phyloP scores from a whole-genome alignment of 352 stramenopile genomes.

The Achlya hypogyna region DNA sequence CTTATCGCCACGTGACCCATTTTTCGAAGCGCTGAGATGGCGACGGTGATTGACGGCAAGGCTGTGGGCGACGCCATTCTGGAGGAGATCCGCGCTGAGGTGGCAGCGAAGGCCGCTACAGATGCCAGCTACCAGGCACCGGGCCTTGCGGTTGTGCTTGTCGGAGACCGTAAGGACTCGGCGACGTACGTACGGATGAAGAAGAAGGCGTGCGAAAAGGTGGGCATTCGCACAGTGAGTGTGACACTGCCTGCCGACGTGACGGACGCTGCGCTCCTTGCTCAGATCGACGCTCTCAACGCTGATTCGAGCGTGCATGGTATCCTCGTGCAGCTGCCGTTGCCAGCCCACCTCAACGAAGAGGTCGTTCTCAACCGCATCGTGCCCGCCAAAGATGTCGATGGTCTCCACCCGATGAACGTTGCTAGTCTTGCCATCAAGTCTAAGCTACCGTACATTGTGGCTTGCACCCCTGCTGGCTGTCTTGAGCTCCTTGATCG shows the following conservation, averaged over 20 bases:
- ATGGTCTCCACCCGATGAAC: slow-evolving; percentile 97
- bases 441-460: slow-evolving; percentile 78
- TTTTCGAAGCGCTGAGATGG: neutral
- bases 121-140: slow-evolving; percentile 37
- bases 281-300: slow-evolving; percentile 79
- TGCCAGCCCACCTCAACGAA: slow-evolving; percentile 81
- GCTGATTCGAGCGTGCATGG: slow-evolving; percentile 85
- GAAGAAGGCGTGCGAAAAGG: slow-evolving; percentile 94
- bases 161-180: slow-evolving; percentile 90
- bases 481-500: slow-evolving; percentile 94
- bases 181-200: slow-evolving; percentile 98
- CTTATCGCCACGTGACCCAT: neutral
- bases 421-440: slow-evolving; percentile 86
- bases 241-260: slow-evolving; percentile 42
- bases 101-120: slow-evolving; percentile 24
- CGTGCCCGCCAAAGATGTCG: slow-evolving; percentile 94
- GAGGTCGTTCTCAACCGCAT: slow-evolving; percentile 90
- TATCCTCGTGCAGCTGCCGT: slow-evolving; percentile 91
- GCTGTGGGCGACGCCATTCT: slow-evolving; percentile 76
- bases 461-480: slow-evolving; percentile 96
- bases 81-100: slow-evolving; percentile 73
- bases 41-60: slow-evolving; percentile 64
- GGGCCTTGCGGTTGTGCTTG: slow-evolving; percentile 96
- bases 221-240: slow-evolving; percentile 86
- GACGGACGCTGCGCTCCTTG: slow-evolving; percentile 37